These are phyloP conservation scores for Oryza glumipatula DNA, from an alignment of 176 grass and related monocot species.

Conservation along the genomic window DNA sequence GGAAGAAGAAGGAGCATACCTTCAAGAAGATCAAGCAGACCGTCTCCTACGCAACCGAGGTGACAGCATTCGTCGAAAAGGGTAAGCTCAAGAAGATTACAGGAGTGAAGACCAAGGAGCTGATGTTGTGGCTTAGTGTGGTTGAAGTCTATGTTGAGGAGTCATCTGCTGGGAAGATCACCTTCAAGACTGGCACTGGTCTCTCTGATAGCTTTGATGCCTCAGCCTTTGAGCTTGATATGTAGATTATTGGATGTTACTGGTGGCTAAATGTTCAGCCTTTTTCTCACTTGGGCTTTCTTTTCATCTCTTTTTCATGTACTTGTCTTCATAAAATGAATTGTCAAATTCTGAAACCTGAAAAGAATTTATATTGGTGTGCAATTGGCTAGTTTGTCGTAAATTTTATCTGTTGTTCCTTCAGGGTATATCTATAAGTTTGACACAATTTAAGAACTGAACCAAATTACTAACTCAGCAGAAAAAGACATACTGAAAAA, in stretches of 20 bases:
- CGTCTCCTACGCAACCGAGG: neutral
- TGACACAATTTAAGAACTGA: neutral
- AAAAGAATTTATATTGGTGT: neutral
- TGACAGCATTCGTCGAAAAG: neutral
- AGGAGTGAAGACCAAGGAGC: constrained; percentile 19
- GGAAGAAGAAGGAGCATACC: too few relatives aligned
- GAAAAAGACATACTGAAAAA: neutral
- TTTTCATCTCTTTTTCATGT: neutral
- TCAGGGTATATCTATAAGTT: neutral
- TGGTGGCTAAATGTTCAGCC: neutral
- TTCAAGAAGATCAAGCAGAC: constrained; percentile 36
- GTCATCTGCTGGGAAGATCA: neutral
- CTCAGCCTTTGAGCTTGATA: neutral
- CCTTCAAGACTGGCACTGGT: neutral
- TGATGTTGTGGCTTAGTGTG: neutral
- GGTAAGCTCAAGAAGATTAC: constrained; percentile 22
- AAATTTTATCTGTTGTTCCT: neutral
- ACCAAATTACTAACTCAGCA: neutral
- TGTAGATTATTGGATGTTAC: neutral
- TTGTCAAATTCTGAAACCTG: neutral
- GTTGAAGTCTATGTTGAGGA: constrained; percentile 18
- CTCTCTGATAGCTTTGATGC: neutral
- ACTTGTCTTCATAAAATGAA: neutral
- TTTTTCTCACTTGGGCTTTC: neutral
- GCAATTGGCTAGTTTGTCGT: neutral